A percentile compares a stretch with the other conserved stretches of the same genome.
phyloP scores from a whole-genome alignment of 768 basidiomycete species.

The Kwoniella europaea region DNA sequence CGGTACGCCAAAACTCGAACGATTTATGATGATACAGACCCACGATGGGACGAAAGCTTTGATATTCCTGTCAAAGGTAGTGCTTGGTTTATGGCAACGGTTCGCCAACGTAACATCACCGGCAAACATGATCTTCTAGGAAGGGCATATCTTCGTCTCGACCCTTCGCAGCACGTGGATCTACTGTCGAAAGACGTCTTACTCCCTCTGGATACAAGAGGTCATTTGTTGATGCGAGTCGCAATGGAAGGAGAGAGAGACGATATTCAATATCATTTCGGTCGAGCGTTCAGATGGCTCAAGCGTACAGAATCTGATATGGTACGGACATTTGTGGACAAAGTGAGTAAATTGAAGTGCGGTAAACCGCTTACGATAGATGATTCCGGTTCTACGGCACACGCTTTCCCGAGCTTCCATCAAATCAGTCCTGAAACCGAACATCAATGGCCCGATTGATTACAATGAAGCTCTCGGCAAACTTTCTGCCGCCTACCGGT shows the following conservation, averaged over 20 bases:
- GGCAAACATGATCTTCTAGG: conserved; percentile 90
- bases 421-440: conserved; percentile 74
- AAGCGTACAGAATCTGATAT: conserved; percentile 94
- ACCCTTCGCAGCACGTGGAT: conserved; percentile 85
- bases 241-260: conserved; percentile 99
- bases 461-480: conserved; percentile 89
- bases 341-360: conserved; percentile 65
- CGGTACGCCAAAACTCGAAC: conserved; percentile 93
- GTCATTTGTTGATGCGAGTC: conserved; percentile 81
- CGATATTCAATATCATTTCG: conserved; percentile 96
- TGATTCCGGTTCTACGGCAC: conserved; percentile 89
- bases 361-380: conserved; percentile 62
- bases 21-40: conserved; percentile 85
- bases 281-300: conserved; percentile 82
- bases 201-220: conserved; percentile 85
- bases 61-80: conserved; percentile 90
- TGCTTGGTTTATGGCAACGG: conserved; percentile 96
- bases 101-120: conserved; percentile 84
- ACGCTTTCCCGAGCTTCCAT: conserved; percentile 77
- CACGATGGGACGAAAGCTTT: conserved; percentile 98
- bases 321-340: conserved; percentile 94
- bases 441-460: conserved; percentile 60
- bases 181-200: conserved; percentile 88
- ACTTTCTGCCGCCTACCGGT: conserved; percentile 81
- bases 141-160: conserved; percentile 87